Conservation (phyloP, 768 basidiomycete genomes). For the Suillus hirtellus region DNA sequence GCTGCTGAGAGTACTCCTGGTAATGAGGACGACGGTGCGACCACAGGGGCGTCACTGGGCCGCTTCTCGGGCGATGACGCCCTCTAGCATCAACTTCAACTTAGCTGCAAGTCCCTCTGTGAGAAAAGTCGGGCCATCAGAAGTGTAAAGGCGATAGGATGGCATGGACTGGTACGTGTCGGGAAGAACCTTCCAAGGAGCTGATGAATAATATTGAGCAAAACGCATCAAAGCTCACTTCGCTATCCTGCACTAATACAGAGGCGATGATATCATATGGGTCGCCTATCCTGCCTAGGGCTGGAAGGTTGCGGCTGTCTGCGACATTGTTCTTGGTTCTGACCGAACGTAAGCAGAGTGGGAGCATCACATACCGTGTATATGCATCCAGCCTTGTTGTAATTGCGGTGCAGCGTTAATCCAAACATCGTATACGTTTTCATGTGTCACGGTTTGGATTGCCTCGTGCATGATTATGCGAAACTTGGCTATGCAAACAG, state of each 20-base stretch:
- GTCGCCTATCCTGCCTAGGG: conserved; percentile 74
- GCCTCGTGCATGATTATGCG: conserved; percentile 59
- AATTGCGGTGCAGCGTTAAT: conserved; percentile 63
- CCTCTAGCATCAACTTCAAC: conserved; percentile 42
- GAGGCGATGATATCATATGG: conserved; percentile 83
- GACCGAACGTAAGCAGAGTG: neutral
- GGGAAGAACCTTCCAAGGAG: conserved; percentile 50
- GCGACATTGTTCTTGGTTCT: neutral
- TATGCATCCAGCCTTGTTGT: conserved; percentile 85
- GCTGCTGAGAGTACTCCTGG: neutral
- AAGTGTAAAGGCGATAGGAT: conserved; percentile 76
- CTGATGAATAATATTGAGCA: conserved; percentile 1
- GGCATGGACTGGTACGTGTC: conserved; percentile 86
- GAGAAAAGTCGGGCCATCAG: conserved; percentile 67
- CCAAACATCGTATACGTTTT: conserved; percentile 66
- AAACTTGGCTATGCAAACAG: conserved; percentile 45
- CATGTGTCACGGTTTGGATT: conserved; percentile 51
- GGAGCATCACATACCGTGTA: conserved; percentile 47
- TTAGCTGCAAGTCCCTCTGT: conserved; percentile 63
- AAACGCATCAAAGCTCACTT: conserved; percentile 39
- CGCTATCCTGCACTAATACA: conserved; percentile 69
- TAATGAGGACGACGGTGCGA: too few relatives aligned
- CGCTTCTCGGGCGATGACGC: conserved; percentile 34
- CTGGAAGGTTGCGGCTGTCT: conserved; percentile 78
- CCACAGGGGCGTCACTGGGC: neutral